These are phyloP conservation scores for Esteya vermicola DNA, from an alignment of 2,329 filamentous ascomycete genomes.

Conservation along the genomic window DNA sequence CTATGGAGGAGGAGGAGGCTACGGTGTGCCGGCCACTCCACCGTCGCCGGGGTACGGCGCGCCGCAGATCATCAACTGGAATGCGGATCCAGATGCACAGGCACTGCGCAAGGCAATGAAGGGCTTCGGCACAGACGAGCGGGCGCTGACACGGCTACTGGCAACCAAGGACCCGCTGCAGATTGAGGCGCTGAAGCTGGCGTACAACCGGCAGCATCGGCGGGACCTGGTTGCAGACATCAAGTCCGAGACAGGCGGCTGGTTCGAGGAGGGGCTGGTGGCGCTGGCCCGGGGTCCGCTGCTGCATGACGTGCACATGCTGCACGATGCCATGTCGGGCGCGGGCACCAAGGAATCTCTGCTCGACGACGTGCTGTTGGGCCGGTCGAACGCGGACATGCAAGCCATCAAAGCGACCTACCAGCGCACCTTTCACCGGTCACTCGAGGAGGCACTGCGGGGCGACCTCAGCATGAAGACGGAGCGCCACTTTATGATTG, in stretches of 20 bases:
- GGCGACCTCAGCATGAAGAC: constrained; percentile 78
- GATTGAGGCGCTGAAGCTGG: constrained; percentile 50
- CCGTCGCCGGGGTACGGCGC: constrained; percentile 64
- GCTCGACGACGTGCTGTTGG: constrained; percentile 74
- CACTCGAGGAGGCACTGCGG: constrained; percentile 58
- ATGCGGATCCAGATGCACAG: constrained; percentile 55
- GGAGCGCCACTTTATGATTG: constrained; percentile 69
- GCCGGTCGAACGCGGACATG: constrained; percentile 76
- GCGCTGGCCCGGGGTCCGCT: constrained; percentile 69
- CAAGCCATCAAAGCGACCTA: constrained; percentile 74
- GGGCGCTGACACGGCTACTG: constrained; percentile 55
- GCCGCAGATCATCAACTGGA: constrained; percentile 53
- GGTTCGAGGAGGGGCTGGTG: constrained; percentile 61
- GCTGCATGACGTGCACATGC: constrained; percentile 55
- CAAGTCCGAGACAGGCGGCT: constrained; percentile 59
- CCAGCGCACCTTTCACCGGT: constrained; percentile 47
- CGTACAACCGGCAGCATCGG: constrained; percentile 50
- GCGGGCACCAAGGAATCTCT: constrained; percentile 74
- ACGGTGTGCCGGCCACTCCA: constrained; percentile 36
- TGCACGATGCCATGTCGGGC: constrained; percentile 61
- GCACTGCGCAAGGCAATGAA: constrained; percentile 75
- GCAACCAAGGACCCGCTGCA: constrained; percentile 65
- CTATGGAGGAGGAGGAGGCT: constrained; percentile 16
- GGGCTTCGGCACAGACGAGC: constrained; percentile 78
- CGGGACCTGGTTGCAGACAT: constrained; percentile 64